Evolutionary conservation across 2,329 filamentous ascomycete species (phyloP).

Genomic region (Metarhizium robertsii): DNA sequence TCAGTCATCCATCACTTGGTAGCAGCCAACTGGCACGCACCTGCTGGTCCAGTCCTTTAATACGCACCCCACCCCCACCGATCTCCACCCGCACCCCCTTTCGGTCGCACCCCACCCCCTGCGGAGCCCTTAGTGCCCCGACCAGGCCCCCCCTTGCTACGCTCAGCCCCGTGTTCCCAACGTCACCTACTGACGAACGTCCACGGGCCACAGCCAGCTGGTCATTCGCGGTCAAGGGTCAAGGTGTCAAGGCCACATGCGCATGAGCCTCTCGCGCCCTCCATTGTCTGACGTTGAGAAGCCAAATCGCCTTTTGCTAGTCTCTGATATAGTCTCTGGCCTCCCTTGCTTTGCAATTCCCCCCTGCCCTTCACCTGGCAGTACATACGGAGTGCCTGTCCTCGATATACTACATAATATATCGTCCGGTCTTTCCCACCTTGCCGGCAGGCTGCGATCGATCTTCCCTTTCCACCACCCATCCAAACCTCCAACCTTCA

Average conservation of each 20-base stretch:
- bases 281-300: slow-evolving; percentile 11
- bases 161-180: slow-evolving; percentile 35
- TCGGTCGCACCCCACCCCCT: slow-evolving; percentile 1
- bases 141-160: slow-evolving; percentile 3
- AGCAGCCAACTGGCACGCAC: not conserved
- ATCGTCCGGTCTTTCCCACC: slow-evolving; percentile 1
- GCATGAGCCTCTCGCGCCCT: slow-evolving; percentile 12
- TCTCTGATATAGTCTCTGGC: slow-evolving; percentile 13
- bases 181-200: slow-evolving; percentile 31
- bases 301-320: slow-evolving; percentile 6
- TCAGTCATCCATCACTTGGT: not conserved
- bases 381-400: not conserved
- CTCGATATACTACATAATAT: slow-evolving; percentile 7
- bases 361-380: slow-evolving; percentile 10
- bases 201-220: slow-evolving; percentile 15
- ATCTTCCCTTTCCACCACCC: not conserved
- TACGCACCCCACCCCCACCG: not conserved
- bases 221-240: slow-evolving; percentile 16
- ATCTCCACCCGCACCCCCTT: slow-evolving; percentile 3
- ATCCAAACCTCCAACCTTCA: not conserved
- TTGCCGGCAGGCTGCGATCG: not conserved
- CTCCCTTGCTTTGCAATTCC: slow-evolving; percentile 11
- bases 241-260: slow-evolving; percentile 18
- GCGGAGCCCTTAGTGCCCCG: no score
- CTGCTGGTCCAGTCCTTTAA: not conserved